Evolutionary conservation across 108 stramenopile species (phyloP), one percentile per base, ranked within the genome.

Genomic region (Mediolabrus comicus): DNA sequence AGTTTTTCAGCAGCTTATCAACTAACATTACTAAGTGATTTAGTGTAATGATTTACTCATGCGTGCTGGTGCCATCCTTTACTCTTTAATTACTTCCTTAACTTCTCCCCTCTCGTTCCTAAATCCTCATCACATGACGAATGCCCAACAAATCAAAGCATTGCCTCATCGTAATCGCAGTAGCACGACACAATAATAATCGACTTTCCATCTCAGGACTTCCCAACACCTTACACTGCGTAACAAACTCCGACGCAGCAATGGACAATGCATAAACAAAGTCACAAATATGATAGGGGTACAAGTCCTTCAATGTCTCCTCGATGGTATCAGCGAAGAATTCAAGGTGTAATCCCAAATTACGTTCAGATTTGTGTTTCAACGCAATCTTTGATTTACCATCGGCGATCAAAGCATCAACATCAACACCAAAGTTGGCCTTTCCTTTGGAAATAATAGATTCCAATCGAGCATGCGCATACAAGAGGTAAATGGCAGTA

Each of bases 401-500:
- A 9, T 61, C 56, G 53, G 71, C 62, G 17, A 93, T 72, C 43
- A 92, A 54, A 17, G 87, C 82, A 19, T 96, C 86, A 2, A 97
- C 87, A 59, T 96, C 95, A 5, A 88, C 76, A 19, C 75, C 80
- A 53, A 83, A 63, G 32, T 95, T 89, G 14, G 77, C 87, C 71
- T 89, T 82, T 25, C 97, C 97, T 71, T 98, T 99, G 55, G 89
- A 75, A 56, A 96, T 66, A 70, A 99, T 99, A 59, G 93, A 96
- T 60, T 94, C 89, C 62, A 97, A 82, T 16, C 99, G 93, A n/a
- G 97, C 99, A 69, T 98, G 93, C 6, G 97, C 96, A 80, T 98
- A 99, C 65, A 98, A 64, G 17, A 99, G 81, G 77, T 99, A 99
- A 29, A 99, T 94, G 22, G 97, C 99, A 3, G 99, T 99, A 86